These are phyloP conservation scores for Acanthamoeba culbertsoni DNA, from an alignment of 208 protist genomes.

Conservation along the genomic window DNA sequence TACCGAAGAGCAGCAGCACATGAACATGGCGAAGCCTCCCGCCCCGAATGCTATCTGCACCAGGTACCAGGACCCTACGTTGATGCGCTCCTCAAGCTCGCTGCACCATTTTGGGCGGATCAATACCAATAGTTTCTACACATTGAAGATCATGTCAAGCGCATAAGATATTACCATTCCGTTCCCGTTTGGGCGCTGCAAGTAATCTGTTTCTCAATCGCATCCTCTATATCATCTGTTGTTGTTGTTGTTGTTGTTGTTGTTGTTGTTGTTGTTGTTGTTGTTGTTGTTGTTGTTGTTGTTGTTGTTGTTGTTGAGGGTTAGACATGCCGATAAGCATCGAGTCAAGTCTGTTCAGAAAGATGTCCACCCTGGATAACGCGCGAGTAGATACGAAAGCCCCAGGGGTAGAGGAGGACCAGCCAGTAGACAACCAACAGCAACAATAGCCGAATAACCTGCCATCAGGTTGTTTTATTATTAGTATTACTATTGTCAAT, in stretches of 20 bases:
- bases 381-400: background rate
- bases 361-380: background rate
- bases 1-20: background rate
- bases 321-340: background rate
- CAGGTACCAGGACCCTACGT: background rate
- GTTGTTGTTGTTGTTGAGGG: too few relatives aligned
- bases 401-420: constrained; percentile 7
- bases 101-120: background rate
- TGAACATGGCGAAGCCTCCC: background rate
- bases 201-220: background rate
- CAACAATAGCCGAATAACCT: background rate
- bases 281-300: background rate
- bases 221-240: background rate
- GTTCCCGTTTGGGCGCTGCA: background rate
- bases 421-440: background rate
- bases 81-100: constrained; percentile 2
- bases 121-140: background rate
- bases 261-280: background rate
- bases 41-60: background rate
- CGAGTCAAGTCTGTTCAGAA: background rate
- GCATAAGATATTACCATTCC: background rate
- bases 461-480: background rate
- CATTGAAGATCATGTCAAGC: background rate
- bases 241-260: background rate
- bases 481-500: background rate